Evolutionary conservation across 2,329 filamentous ascomycete species (phyloP), one percentile per base, ranked within the genome.

Genomic region (Camillea tinctor): DNA sequence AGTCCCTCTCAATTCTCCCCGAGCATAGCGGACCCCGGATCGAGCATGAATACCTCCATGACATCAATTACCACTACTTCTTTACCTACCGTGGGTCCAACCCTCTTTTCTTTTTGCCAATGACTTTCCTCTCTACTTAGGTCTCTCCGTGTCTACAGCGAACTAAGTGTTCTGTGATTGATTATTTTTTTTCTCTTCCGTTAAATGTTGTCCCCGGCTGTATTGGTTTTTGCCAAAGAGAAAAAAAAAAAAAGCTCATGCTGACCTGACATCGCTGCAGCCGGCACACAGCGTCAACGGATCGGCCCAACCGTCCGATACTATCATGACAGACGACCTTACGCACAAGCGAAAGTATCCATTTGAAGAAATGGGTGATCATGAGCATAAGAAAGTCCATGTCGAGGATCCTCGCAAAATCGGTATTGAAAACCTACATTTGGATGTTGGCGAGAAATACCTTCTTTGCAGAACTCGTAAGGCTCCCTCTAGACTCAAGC

Each of bases 391-490:
- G 77, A 88, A 88, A 76, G 76, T 82, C 71, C 82, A 88, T 68
- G 75, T 85, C 75, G 85, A 87, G 77, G 81, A 83, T 73, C 69
- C 69, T 61, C 79, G 82, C 77, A 83, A 79, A 76, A 77, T 84
- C 66, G 83, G 82, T 76, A 87, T 88, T 75, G 81, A 87, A 69
- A 83, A 87, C 75, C 79, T 89, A 68, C 86, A 88, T 72, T 75
- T 85, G 71, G 84, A 89, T 79, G 85, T 89, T 64, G 86, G 86
- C 76, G 78, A 82, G 71, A 88, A 88, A 77, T 88, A 88, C 76
- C 81, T 88, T 70, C 80, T 89, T 77, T 84, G 85, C 80, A 84
- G 81, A 80, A 85, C 79, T 79, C 81, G 85, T 88, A 88, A 87
- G 85, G 75, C 81, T 81, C 79, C 82, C 82, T 80, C 77, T 64